Evolutionary conservation across 805 yeast genomes (phyloP).

Genomic region (Kodamaea hsintzibuensis): DNA sequence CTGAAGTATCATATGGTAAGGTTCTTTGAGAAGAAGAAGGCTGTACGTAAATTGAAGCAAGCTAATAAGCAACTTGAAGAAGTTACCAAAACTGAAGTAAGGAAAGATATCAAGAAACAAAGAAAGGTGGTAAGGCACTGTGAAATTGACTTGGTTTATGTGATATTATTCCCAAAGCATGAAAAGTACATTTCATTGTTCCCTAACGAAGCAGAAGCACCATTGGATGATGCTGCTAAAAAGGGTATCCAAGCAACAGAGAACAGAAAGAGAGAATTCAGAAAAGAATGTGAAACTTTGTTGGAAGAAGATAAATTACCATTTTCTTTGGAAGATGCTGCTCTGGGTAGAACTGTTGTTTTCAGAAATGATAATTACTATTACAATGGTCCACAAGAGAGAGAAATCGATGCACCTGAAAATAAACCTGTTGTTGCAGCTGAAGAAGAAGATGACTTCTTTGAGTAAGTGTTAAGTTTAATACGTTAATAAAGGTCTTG

Average conservation of each 20-base stretch:
- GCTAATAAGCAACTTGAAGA: conserved; percentile 42
- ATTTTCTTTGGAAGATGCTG: conserved; percentile 47
- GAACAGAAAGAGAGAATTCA: conserved; percentile 43
- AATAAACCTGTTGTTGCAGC: conserved; percentile 10
- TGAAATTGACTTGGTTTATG: conserved; percentile 73
- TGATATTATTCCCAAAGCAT: conserved; percentile 72
- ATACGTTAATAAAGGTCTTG: no score
- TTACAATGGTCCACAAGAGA: conserved; percentile 16
- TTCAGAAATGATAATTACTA: conserved; percentile 18
- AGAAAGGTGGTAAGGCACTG: conserved; percentile 54
- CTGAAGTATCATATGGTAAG: conserved; percentile 90
- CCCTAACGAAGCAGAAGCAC: conserved; percentile 43
- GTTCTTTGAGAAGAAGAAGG: conserved; percentile 88
- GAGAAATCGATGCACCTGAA: conserved; percentile 49
- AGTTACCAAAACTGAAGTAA: conserved; percentile 32
- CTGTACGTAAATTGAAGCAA: conserved; percentile 65
- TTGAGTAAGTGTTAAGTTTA: no score
- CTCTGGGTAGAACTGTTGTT: conserved; percentile 37
- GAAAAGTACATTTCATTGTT: conserved; percentile 80
- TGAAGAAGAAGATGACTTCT: conserved; percentile 28
- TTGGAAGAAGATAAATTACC: conserved; percentile 57
- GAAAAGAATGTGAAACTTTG: conserved; percentile 50
- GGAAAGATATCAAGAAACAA: conserved; percentile 42
- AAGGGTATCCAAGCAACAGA: conserved; percentile 45
- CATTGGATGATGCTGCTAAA: conserved; percentile 32